A percentile compares a stretch with the other conserved stretches of the same genome.
These are phyloP conservation scores for Linderniella brevidens DNA, from an alignment of 257 asterid genomes.

Conservation along the genomic window DNA sequence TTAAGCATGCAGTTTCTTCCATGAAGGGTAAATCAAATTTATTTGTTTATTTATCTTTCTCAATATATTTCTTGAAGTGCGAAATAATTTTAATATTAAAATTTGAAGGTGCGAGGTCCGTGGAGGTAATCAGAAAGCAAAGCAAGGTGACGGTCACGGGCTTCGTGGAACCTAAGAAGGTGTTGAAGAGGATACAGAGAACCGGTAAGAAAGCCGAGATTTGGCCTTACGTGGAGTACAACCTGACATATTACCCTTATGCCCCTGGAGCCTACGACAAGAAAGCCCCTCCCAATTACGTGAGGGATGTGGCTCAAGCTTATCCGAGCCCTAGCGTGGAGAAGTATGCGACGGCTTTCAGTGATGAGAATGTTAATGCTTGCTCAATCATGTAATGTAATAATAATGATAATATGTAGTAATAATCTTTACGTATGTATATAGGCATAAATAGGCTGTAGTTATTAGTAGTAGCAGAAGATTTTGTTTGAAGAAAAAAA, in stretches of 20 bases:
- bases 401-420: too few species aligned
- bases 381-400: constrained; percentile 47
- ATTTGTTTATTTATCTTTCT: too few species aligned
- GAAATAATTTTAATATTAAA: too few species aligned
- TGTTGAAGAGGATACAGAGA: constrained; percentile 57
- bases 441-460: too few species aligned
- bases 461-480: too few species aligned
- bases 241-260: constrained; percentile 74
- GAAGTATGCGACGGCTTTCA: constrained; percentile 54
- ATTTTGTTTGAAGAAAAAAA: too few species aligned
- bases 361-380: constrained; percentile 86
- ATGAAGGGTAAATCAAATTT: constrained; percentile 30
- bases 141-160: constrained; percentile 77
- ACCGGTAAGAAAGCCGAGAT: constrained; percentile 86
- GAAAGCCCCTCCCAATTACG: constrained; percentile 80
- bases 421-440: too few species aligned
- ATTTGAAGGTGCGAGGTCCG: constrained; percentile 71
- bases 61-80: background rate
- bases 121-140: constrained; percentile 66
- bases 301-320: constrained; percentile 38
- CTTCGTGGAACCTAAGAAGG: constrained; percentile 47
- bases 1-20: constrained; percentile 64
- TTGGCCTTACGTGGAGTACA: constrained; percentile 83
- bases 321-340: constrained; percentile 20
- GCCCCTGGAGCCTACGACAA: constrained; percentile 63